These are phyloP conservation scores for Mycosphaerella sp. DNA, from an alignment of 2,329 filamentous ascomycete species.

Conservation along the genomic window DNA sequence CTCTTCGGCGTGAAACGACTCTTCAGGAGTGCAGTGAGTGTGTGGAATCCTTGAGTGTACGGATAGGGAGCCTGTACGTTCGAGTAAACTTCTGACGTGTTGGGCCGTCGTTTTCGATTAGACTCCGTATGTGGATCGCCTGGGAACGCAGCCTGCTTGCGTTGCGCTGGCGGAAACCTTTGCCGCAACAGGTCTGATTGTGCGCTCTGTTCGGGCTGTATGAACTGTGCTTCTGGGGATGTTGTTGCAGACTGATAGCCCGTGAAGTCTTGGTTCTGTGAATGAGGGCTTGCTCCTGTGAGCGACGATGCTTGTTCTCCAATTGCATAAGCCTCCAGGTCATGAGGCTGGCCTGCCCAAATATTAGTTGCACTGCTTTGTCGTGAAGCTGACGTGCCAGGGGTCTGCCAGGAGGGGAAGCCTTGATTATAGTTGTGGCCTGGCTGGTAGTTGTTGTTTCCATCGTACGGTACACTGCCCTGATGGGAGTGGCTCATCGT, in stretches of 20 bases:
- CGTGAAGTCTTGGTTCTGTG: conserved; percentile 46
- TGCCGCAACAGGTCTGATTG: conserved; percentile 31
- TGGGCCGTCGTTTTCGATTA: conserved; percentile 50
- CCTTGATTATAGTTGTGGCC: conserved; percentile 22
- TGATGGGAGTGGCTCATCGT: conserved; percentile 27
- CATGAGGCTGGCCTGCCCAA: conserved; percentile 40
- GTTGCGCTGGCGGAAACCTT: conserved; percentile 31
- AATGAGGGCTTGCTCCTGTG: conserved; percentile 53
- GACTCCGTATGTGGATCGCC: conserved; percentile 26
- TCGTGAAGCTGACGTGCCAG: conserved; percentile 36
- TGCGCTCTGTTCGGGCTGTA: conserved; percentile 29
- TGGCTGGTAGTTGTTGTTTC: conserved; percentile 21
- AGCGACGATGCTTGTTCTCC: conserved; percentile 52
- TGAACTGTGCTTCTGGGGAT: conserved; percentile 31
- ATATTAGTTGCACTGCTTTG: conserved; percentile 41
- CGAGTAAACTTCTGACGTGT: conserved; percentile 82
- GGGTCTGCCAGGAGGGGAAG: conserved; percentile 30
- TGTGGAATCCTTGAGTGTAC: conserved; percentile 86
- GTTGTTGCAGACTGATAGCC: conserved; percentile 33
- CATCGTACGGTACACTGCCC: conserved; percentile 29
- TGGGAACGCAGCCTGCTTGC: conserved; percentile 29
- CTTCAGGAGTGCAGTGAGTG: conserved; percentile 72
- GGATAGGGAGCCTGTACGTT: conserved; percentile 86
- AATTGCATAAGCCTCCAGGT: conserved; percentile 53
- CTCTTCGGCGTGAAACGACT: conserved; percentile 72